Evolutionary conservation across 2,329 filamentous ascomycete species (phyloP).

Genomic region (Byssochlamys sp.): DNA sequence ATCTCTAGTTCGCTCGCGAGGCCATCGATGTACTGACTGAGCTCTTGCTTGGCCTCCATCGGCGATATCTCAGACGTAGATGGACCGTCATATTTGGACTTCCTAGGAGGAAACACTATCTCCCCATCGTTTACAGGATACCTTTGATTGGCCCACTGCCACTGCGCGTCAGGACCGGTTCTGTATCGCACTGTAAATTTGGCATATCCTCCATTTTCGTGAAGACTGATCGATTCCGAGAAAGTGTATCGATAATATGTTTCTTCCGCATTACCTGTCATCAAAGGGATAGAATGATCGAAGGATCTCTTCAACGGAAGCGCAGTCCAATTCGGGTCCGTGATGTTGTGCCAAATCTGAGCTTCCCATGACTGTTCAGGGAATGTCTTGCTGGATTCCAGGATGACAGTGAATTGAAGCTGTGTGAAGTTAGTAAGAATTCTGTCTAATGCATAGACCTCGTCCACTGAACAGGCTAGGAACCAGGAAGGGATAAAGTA

Average conservation of each 20-base stretch:
- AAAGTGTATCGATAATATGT: conserved; percentile 27
- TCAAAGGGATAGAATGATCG: conserved; percentile 18
- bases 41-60: conserved; percentile 8
- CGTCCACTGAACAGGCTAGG: no score
- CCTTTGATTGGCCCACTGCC: conserved; percentile 38
- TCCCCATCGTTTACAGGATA: conserved; percentile 32
- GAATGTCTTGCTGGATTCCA: conserved; percentile 54
- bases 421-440: conserved; percentile 17
- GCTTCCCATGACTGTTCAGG: conserved; percentile 58
- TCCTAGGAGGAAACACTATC: conserved; percentile 27
- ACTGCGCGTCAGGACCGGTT: conserved; percentile 24
- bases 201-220: conserved; percentile 18
- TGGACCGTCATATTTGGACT: conserved; percentile 4
- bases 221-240: conserved; percentile 20
- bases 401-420: conserved; percentile 56
- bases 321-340: conserved; percentile 49
- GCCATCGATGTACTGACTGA: conserved; percentile 25
- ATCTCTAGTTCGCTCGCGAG: conserved; percentile 25
- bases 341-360: conserved; percentile 63
- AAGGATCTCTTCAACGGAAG: conserved; percentile 42
- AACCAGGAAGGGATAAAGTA: no score
- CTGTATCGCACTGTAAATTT: conserved; percentile 38
- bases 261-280: conserved; percentile 14
- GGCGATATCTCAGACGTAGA: conserved; percentile 6
- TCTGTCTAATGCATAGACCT: no score